These are phyloP conservation scores for Pichiaceae sp. DNA, from an alignment of 1,139 yeast genomes.

Conservation along the genomic window DNA sequence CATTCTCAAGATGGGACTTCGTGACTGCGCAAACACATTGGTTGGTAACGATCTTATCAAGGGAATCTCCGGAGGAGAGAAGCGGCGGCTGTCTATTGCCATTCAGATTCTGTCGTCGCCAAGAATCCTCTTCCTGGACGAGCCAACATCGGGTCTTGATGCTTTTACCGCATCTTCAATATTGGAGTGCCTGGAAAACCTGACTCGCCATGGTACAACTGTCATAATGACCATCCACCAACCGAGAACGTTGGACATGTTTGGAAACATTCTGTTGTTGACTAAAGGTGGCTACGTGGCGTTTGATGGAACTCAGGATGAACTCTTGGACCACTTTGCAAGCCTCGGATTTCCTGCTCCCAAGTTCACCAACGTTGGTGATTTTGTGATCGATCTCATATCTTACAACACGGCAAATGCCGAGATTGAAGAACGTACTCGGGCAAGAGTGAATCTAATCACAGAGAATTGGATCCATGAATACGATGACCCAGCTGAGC, in stretches of 20 bases:
- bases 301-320: conserved; percentile 49
- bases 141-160: conserved; percentile 85
- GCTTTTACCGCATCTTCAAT: conserved; percentile 70
- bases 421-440: conserved; percentile 36
- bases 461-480: conserved; percentile 30
- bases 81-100: conserved; percentile 75
- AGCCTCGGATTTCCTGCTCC: conserved; percentile 48
- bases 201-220: conserved; percentile 54
- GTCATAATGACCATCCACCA: conserved; percentile 78
- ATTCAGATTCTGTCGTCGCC: conserved; percentile 69
- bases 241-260: conserved; percentile 57
- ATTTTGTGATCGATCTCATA: conserved; percentile 61
- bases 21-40: conserved; percentile 69
- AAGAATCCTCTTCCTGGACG: conserved; percentile 66
- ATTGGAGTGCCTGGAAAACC: conserved; percentile 45
- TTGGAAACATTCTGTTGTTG: conserved; percentile 60
- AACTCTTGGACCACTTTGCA: conserved; percentile 36
- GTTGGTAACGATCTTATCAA: conserved; percentile 67
- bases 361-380: conserved; percentile 58
- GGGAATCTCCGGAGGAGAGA: conserved; percentile 86
- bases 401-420: conserved; percentile 42
- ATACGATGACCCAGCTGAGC: neutral
- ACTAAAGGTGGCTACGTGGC: conserved; percentile 70
- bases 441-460: conserved; percentile 29
- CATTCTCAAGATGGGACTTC: conserved; percentile 59